phyloP scores from a whole-genome alignment of 345 rosid species.

The Diplotaxis tenuifolia region DNA sequence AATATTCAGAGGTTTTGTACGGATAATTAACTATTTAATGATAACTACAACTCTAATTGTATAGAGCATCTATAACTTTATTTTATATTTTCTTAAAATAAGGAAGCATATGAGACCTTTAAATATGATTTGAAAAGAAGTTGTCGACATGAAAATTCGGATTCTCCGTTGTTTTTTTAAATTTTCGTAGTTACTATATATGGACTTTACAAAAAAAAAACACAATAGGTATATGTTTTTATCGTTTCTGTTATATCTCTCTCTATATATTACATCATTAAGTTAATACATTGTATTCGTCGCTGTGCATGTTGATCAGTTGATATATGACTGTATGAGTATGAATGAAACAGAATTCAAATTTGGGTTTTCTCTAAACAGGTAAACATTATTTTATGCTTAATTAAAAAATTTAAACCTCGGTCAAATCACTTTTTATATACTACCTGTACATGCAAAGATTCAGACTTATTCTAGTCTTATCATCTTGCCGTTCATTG shows the following conservation, averaged over 20 bases:
- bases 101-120: not conserved
- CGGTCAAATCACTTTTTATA: too few species aligned
- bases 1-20: not conserved
- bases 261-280: not conserved
- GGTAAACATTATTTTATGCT: not conserved
- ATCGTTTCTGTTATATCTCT: not conserved
- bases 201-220: not conserved
- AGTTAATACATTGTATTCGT: slow-evolving; percentile 18
- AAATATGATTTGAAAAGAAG: not conserved
- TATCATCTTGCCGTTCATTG: too few species aligned
- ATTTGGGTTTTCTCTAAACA: slow-evolving; percentile 17
- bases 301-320: too few species aligned
- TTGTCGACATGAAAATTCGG: slow-evolving; percentile 24
- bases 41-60: not conserved
- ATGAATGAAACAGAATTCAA: slow-evolving; percentile 5
- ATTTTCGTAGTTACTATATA: slow-evolving; percentile 1
- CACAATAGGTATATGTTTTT: not conserved
- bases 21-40: not conserved
- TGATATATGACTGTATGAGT: not conserved
- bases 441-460: too few species aligned
- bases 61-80: not conserved
- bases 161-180: not conserved
- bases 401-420: not conserved
- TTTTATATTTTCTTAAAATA: too few species aligned
- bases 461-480: too few species aligned